phyloP scores from a whole-genome alignment of 163 green algal species.

The Volvox carteri region DNA sequence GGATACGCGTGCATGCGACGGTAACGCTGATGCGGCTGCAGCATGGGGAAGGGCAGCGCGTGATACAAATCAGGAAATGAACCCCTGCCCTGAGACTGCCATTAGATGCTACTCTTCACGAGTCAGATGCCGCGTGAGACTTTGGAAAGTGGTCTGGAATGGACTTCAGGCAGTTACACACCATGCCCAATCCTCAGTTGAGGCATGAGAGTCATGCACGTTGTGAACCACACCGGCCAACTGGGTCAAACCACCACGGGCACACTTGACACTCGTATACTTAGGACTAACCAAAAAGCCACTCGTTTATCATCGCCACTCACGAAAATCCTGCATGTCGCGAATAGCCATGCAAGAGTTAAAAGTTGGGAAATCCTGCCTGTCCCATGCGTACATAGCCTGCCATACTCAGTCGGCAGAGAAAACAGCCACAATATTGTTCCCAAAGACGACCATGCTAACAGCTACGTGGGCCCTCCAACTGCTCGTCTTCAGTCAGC shows the following conservation, averaged over 20 bases:
- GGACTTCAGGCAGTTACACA: slow-evolving; percentile 16
- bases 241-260: background rate
- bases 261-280: background rate
- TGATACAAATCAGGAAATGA: background rate
- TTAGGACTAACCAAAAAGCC: background rate
- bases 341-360: background rate
- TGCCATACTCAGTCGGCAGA: background rate
- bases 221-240: background rate
- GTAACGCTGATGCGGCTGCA: background rate
- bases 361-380: background rate
- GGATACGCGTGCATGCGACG: background rate
- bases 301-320: background rate
- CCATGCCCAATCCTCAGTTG: slow-evolving; percentile 4
- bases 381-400: background rate
- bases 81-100: background rate
- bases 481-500: background rate
- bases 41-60: slow-evolving; percentile 8
- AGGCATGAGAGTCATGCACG: background rate
- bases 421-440: background rate
- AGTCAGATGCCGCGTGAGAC: background rate
- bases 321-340: background rate
- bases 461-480: background rate
- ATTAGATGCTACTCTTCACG: background rate
- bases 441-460: background rate
- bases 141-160: background rate